These are phyloP conservation scores for Cubamyces lactineus DNA, from an alignment of 768 basidiomycete species.

Conservation along the genomic window DNA sequence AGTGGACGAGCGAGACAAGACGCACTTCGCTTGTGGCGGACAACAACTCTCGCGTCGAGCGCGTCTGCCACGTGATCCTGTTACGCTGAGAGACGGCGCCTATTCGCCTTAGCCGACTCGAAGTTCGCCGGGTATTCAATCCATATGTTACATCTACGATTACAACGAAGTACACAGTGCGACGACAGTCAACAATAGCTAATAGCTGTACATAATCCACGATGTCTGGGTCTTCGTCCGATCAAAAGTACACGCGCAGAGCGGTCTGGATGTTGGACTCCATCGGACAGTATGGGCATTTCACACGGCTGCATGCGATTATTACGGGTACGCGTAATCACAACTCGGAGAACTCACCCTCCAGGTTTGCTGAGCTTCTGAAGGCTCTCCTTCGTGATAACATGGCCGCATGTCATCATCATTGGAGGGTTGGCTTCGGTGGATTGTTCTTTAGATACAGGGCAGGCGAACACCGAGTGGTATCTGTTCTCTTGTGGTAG, in stretches of 20 bases:
- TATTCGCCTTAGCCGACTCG: background rate
- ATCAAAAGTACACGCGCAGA: constrained; percentile 66
- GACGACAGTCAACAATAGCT: background rate
- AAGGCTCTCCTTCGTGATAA: constrained; percentile 90
- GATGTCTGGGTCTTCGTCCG: background rate
- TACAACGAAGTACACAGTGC: constrained; percentile 7
- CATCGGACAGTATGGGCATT: constrained; percentile 94
- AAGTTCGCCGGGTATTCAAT: background rate
- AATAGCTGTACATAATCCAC: background rate
- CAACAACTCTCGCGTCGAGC: constrained; percentile 20
- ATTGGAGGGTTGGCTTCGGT: constrained; percentile 94
- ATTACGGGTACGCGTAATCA: background rate
- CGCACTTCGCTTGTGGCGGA: constrained; percentile 8
- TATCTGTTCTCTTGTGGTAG: constrained; percentile 85
- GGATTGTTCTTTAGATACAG: constrained; percentile 97
- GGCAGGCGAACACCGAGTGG: constrained; percentile 97
- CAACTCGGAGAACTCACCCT: constrained; percentile 54
- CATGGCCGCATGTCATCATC: constrained; percentile 97
- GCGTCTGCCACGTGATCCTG: constrained; percentile 23
- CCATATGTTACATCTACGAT: background rate
- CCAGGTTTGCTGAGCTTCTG: constrained; percentile 87
- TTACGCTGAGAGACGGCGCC: background rate
- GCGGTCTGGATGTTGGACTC: constrained; percentile 67
- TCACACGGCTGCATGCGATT: constrained; percentile 66
- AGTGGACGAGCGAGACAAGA: constrained; percentile 6